Evolutionary conservation across 805 yeast species (phyloP).

Genomic region (Candida suzukii): DNA sequence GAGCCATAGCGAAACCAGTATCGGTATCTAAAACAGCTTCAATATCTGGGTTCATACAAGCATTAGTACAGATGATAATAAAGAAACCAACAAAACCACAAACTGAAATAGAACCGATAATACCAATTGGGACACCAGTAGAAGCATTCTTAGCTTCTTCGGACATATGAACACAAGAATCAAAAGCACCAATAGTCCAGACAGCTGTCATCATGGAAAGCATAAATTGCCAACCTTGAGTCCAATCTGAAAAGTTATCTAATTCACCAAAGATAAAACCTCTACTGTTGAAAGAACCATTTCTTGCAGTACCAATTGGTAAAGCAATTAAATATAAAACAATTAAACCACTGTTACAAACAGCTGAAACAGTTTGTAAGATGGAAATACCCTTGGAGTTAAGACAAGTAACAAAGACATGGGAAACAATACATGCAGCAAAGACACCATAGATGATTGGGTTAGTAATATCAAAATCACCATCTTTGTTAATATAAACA

Average conservation of each 20-base stretch:
- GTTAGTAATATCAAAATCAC: constrained; percentile 43
- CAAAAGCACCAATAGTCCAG: constrained; percentile 72
- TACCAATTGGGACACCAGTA: constrained; percentile 56
- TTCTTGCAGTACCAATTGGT: constrained; percentile 47
- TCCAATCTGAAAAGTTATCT: constrained; percentile 45
- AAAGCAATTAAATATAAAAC: constrained; percentile 51
- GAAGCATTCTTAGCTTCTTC: constrained; percentile 63
- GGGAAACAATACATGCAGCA: constrained; percentile 48
- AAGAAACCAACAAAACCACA: constrained; percentile 55
- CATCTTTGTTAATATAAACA: constrained; percentile 42
- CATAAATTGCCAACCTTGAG: constrained; percentile 47
- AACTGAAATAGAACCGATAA: constrained; percentile 44
- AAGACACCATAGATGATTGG: constrained; percentile 55
- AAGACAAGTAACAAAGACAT: constrained; percentile 41
- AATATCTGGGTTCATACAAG: constrained; percentile 43
- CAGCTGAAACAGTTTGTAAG: constrained; percentile 52
- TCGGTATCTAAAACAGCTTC: constrained; percentile 32
- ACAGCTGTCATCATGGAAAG: constrained; percentile 46
- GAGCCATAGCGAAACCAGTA: constrained; percentile 58
- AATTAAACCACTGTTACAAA: constrained; percentile 42
- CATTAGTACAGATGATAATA: constrained; percentile 43
- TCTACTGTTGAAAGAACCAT: constrained; percentile 36
- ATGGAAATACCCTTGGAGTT: constrained; percentile 49
- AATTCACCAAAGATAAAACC: constrained; percentile 45
- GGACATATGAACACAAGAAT: constrained; percentile 62